Percentiles rank a stretch among this genome's conserved stretches.
phyloP scores from a whole-genome alignment of 1,284 basidiomycete genomes.

The Irpex rosettiformis region DNA sequence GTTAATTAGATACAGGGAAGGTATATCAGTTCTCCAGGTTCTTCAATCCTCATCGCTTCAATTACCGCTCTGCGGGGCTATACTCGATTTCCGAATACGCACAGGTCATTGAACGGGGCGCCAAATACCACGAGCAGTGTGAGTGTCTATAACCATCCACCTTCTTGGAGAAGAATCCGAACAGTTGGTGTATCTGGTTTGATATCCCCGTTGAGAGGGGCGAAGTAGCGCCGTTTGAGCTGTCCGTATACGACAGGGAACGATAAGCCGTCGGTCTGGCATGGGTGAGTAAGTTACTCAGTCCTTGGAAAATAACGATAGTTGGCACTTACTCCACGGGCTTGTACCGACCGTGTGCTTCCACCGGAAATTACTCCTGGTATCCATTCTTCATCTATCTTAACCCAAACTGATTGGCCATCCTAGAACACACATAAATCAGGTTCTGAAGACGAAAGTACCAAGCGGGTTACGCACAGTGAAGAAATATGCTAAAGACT shows the following conservation, averaged over 20 bases:
- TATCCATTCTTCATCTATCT: slow-evolving; percentile 15
- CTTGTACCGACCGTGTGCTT: slow-evolving; percentile 13
- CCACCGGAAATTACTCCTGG: slow-evolving; percentile 14
- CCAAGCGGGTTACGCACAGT: slow-evolving; percentile 7
- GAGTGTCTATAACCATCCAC: slow-evolving; percentile 35
- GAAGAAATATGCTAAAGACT: slow-evolving; percentile 16
- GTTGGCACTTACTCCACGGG: slow-evolving; percentile 14
- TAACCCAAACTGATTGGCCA: slow-evolving; percentile 18
- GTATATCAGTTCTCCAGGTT: not conserved
- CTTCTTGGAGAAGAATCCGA: slow-evolving; percentile 38
- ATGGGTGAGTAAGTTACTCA: not conserved
- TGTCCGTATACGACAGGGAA: slow-evolving; percentile 45
- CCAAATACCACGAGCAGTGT: too few species aligned
- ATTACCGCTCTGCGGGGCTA: not conserved
- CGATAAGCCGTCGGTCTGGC: slow-evolving; percentile 43
- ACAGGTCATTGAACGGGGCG: slow-evolving; percentile 1
- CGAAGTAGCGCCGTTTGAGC: slow-evolving; percentile 46
- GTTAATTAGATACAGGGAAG: not conserved
- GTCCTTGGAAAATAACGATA: not conserved
- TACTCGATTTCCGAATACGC: not conserved
- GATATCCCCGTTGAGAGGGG: slow-evolving; percentile 58
- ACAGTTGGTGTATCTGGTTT: slow-evolving; percentile 50
- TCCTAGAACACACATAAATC: slow-evolving; percentile 7
- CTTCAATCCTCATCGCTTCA: not conserved
- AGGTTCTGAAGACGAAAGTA: not conserved